A percentile compares a stretch with the other conserved stretches of the same genome.
These are phyloP conservation scores for Borovskyia barvae DNA, from an alignment of 208 protist species.

Conservation along the genomic window DNA sequence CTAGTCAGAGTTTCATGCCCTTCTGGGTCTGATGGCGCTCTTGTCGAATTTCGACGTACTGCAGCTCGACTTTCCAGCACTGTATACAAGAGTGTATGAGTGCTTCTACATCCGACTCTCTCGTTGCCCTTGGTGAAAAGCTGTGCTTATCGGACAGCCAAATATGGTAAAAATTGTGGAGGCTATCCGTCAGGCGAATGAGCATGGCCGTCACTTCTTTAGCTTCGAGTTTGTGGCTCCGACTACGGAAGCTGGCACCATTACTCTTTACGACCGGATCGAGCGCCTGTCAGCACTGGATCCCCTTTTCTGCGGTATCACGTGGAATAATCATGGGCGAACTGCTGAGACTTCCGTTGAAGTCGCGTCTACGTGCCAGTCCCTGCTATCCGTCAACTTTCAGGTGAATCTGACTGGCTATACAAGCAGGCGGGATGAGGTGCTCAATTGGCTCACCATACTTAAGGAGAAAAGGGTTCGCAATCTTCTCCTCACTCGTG, in stretches of 20 bases:
- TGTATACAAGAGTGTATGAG: too few species aligned
- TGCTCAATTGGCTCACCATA: constrained; percentile 62
- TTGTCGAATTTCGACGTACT: too few species aligned
- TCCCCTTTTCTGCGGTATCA: constrained; percentile 92
- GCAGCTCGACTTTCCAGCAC: too few species aligned
- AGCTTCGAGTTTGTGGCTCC: constrained; percentile 94
- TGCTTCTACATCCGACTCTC: too few species aligned
- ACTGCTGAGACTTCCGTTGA: constrained; percentile 83
- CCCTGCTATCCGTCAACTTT: constrained; percentile 78
- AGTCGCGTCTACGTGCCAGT: constrained; percentile 67
- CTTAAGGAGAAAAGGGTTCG: constrained; percentile 82
- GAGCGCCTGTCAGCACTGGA: constrained; percentile 78
- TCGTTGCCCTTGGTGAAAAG: too few species aligned
- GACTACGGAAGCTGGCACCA: constrained; percentile 79
- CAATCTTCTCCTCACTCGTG: constrained; percentile 94
- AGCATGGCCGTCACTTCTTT: constrained; percentile 59
- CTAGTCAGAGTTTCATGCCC: too few species aligned
- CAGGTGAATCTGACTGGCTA: constrained; percentile 94
- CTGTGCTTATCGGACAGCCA: too few species aligned
- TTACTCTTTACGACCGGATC: constrained; percentile 79
- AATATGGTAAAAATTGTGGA: constrained; percentile 86
- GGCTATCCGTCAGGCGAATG: constrained; percentile 60
- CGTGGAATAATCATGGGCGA: constrained; percentile 87
- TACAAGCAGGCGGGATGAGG: constrained; percentile 51
- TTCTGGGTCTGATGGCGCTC: too few species aligned